Evolutionary conservation across 179 eudicot species (phyloP).

Genomic region (Camellia oleifera): DNA sequence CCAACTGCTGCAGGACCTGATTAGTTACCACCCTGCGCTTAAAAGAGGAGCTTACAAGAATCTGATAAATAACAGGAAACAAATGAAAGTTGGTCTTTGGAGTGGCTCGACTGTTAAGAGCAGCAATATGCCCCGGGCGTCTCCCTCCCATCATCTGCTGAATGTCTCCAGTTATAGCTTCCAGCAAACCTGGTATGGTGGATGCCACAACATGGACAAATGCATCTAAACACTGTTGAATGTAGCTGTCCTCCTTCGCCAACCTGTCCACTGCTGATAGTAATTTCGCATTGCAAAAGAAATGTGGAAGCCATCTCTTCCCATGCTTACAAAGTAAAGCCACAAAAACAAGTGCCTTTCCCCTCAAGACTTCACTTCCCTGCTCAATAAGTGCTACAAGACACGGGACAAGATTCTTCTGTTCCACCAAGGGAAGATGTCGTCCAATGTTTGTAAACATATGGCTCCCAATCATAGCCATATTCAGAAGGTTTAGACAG

Average conservation of each 20-base stretch:
- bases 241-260: conserved; percentile 70
- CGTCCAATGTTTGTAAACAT: conserved; percentile 68
- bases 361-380: conserved; percentile 82
- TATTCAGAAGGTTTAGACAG: conserved; percentile 71
- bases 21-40: conserved; percentile 60
- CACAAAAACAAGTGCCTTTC: conserved; percentile 86
- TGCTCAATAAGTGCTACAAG: conserved; percentile 83
- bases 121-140: conserved; percentile 58
- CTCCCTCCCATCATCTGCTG: conserved; percentile 81
- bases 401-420: conserved; percentile 74
- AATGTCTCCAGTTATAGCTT: conserved; percentile 70
- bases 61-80: conserved; percentile 86
- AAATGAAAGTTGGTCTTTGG: conserved; percentile 73
- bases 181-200: conserved; percentile 72
- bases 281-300: conserved; percentile 79
- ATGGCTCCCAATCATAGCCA: conserved; percentile 77
- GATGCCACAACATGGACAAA: conserved; percentile 65
- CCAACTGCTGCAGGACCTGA: conserved; percentile 76
- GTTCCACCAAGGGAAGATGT: conserved; percentile 68
- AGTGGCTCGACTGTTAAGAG: conserved; percentile 55
- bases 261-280: conserved; percentile 87
- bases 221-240: conserved; percentile 74
- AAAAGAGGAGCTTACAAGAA: conserved; percentile 76
- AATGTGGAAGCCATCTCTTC: conserved; percentile 73
- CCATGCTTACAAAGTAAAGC: conserved; percentile 82